Evolutionary conservation across 345 rosid species (phyloP).

Genomic region (Kernera saxatilis): DNA sequence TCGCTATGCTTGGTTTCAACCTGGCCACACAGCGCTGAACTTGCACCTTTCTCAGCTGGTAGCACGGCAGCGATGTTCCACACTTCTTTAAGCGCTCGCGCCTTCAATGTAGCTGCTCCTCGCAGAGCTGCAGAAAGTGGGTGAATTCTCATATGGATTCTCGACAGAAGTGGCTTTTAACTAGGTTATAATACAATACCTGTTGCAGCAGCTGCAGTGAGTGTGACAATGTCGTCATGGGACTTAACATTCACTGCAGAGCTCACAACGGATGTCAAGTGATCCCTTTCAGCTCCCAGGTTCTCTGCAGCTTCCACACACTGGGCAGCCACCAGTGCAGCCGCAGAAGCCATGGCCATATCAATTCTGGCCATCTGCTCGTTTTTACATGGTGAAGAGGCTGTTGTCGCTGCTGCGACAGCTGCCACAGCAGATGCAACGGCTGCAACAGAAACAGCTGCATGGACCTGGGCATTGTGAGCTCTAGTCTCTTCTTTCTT

Average conservation of each 20-base stretch:
- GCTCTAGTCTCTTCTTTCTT: slow-evolving; percentile 88
- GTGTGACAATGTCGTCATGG: slow-evolving; percentile 75
- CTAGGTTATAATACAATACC: slow-evolving; percentile 34
- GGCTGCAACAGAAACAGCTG: slow-evolving; percentile 84
- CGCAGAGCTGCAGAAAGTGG: slow-evolving; percentile 57
- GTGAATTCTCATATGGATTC: not conserved
- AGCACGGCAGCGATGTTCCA: slow-evolving; percentile 70
- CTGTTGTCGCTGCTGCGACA: slow-evolving; percentile 69
- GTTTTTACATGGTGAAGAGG: slow-evolving; percentile 52
- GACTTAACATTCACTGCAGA: slow-evolving; percentile 89
- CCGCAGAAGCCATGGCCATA: slow-evolving; percentile 90
- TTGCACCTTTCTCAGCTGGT: slow-evolving; percentile 62
- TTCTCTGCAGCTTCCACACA: slow-evolving; percentile 92
- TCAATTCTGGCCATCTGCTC: slow-evolving; percentile 70
- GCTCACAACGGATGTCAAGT: slow-evolving; percentile 74
- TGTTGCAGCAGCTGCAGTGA: slow-evolving; percentile 97
- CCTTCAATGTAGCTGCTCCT: slow-evolving; percentile 91
- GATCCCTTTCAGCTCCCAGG: slow-evolving; percentile 84
- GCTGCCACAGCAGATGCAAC: slow-evolving; percentile 94
- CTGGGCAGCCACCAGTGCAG: slow-evolving; percentile 94
- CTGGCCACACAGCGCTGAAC: slow-evolving; percentile 38
- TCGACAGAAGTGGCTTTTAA: not conserved
- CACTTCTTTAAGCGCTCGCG: slow-evolving; percentile 79
- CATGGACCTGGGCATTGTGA: slow-evolving; percentile 85
- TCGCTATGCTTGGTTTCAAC: slow-evolving; percentile 33